These are phyloP conservation scores for Picochlorum costavermella DNA, from an alignment of 139 green algal genomes.

Conservation along the genomic window DNA sequence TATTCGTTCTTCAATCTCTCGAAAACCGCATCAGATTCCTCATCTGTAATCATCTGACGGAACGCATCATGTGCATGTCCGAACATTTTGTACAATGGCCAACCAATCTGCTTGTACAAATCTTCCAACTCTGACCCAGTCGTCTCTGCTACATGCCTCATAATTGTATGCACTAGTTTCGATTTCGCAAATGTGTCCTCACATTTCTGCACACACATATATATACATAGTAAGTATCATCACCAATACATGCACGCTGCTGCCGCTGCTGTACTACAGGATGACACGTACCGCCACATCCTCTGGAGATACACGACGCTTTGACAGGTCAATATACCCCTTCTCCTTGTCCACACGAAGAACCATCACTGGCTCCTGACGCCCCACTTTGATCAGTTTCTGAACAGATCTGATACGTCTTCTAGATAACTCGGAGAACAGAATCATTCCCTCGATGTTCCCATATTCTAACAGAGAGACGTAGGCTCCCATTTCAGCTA, in stretches of 20 bases:
- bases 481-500: conserved; percentile 99
- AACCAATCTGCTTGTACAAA: conserved; percentile 81
- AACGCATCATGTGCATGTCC: conserved; percentile 95
- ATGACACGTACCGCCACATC: conserved; percentile 53
- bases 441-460: conserved; percentile 94
- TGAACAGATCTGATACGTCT: conserved; percentile 97
- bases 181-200: conserved; percentile 94
- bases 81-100: conserved; percentile 92
- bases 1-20: conserved; percentile 46
- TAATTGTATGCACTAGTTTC: conserved; percentile 98
- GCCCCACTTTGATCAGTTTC: conserved; percentile 97
- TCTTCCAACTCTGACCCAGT: conserved; percentile 56
- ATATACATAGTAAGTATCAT: not conserved
- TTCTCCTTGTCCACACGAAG: conserved; percentile 99
- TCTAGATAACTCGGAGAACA: conserved; percentile 95
- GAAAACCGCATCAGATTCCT: conserved; percentile 55
- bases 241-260: too few species aligned
- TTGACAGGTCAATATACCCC: conserved; percentile 99
- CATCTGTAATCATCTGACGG: conserved; percentile 58
- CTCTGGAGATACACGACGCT: conserved; percentile 89
- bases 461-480: conserved; percentile 92
- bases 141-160: conserved; percentile 94
- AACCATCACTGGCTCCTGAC: conserved; percentile 99
- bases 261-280: too few species aligned
- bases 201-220: conserved; percentile 37